phyloP scores from a whole-genome alignment of 73 alveolate genomes.

The Symbiodinium pilosum region DNA sequence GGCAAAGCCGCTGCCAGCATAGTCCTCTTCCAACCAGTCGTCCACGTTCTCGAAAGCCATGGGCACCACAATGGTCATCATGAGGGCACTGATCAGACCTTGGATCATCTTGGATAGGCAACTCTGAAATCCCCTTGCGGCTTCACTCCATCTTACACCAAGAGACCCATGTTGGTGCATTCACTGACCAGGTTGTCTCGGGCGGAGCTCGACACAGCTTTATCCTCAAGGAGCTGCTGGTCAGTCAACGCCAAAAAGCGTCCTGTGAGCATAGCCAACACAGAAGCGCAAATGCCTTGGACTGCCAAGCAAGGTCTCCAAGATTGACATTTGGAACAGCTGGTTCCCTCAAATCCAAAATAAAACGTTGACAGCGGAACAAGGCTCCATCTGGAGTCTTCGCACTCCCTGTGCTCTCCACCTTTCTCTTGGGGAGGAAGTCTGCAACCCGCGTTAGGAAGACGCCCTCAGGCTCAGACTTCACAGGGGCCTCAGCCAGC shows the following conservation, averaged over 20 bases:
- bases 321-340: neutral
- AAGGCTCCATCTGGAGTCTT: conserved; percentile 29
- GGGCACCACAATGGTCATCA: conserved; percentile 19
- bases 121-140: neutral
- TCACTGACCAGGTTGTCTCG: neutral
- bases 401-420: neutral
- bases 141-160: neutral
- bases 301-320: neutral
- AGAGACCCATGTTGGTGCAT: conserved; percentile 32
- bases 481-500: neutral
- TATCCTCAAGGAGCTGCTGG: neutral
- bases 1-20: conserved; percentile 22
- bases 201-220: neutral
- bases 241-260: neutral
- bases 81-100: conserved; percentile 8
- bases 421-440: conserved; percentile 10
- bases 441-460: conserved; percentile 1
- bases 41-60: conserved; percentile 1
- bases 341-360: neutral
- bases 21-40: conserved; percentile 33
- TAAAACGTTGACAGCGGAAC: neutral
- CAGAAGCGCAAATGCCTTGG: neutral
- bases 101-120: neutral
- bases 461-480: neutral
- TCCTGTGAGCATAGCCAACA: neutral